A percentile compares a stretch with the other conserved stretches of the same genome.
These are phyloP conservation scores for Colletotrichum higginsianum DNA, from an alignment of 2,329 filamentous ascomycete genomes.

Conservation along the genomic window DNA sequence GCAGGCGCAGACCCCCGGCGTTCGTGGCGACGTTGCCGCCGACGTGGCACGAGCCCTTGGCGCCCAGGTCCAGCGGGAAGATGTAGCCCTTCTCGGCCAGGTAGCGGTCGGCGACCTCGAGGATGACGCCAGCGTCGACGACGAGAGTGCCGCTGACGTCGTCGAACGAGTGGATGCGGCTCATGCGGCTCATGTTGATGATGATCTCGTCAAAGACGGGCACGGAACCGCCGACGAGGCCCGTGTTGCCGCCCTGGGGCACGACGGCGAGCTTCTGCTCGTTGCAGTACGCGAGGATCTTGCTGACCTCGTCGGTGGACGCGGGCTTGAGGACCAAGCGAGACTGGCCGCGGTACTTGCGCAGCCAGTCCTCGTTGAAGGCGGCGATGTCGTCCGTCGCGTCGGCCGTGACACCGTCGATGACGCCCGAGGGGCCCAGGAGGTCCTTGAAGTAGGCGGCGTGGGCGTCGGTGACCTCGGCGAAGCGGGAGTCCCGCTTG, in stretches of 20 bases:
- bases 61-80: constrained; percentile 96
- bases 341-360: constrained; percentile 94
- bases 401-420: constrained; percentile 85
- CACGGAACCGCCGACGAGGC: constrained; percentile 93
- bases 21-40: constrained; percentile 98
- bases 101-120: constrained; percentile 90
- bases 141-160: constrained; percentile 92
- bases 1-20: constrained; percentile 88
- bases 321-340: constrained; percentile 89
- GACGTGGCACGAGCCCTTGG: constrained; percentile 96
- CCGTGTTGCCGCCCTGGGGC: constrained; percentile 97
- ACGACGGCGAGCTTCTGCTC: constrained; percentile 92
- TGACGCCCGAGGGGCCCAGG: constrained; percentile 85
- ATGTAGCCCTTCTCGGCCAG: constrained; percentile 88
- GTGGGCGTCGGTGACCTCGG: constrained; percentile 81
- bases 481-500: constrained; percentile 83
- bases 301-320: constrained; percentile 89
- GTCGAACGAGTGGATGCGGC: constrained; percentile 91
- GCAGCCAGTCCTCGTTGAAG: constrained; percentile 99
- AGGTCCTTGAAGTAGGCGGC: constrained; percentile 86
- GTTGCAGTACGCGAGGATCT: constrained; percentile 95
- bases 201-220: constrained; percentile 99
- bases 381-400: constrained; percentile 85
- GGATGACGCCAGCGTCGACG: constrained; percentile 89
- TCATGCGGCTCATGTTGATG: constrained; percentile 91